Percentiles rank a stretch among this genome's conserved stretches.
phyloP scores from a whole-genome alignment of 2,329 filamentous ascomycete species.

The Fusarium robinianum region DNA sequence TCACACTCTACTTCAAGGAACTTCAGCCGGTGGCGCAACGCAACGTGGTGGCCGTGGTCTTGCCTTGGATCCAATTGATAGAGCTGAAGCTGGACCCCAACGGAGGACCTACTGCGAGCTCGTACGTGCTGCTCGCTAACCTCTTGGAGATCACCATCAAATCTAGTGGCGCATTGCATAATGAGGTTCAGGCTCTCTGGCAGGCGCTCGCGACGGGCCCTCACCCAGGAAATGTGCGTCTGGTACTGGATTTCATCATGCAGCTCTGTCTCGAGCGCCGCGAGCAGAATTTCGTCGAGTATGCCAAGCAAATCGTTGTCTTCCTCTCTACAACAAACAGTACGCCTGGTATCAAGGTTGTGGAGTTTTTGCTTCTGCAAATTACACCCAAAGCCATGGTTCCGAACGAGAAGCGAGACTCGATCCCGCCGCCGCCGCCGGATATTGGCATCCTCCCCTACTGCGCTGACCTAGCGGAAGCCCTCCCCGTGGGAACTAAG shows the following conservation, averaged over 20 bases:
- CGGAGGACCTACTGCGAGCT: conserved; percentile 85
- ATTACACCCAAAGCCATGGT: conserved; percentile 98
- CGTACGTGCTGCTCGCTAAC: conserved; percentile 94
- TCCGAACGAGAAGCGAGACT: conserved; percentile 77
- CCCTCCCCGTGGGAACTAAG: conserved; percentile 86
- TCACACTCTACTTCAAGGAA: conserved; percentile 89
- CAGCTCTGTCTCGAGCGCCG: conserved; percentile 87
- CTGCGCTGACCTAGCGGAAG: conserved; percentile 79
- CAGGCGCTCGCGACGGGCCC: conserved; percentile 93
- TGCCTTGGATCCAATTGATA: conserved; percentile 95
- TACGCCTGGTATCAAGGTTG: conserved; percentile 82
- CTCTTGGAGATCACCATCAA: conserved; percentile 95
- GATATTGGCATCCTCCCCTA: conserved; percentile 82
- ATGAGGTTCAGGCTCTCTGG: conserved; percentile 97
- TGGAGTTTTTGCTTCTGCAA: conserved; percentile 90
- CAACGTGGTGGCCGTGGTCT: conserved; percentile 90
- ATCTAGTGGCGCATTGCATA: conserved; percentile 84
- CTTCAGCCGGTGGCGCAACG: conserved; percentile 81
- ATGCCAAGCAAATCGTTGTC: conserved; percentile 97
- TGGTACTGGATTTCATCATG: conserved; percentile 97
- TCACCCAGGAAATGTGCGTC: conserved; percentile 88
- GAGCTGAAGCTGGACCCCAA: conserved; percentile 91
- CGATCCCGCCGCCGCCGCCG: conserved; percentile 68
- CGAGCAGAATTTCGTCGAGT: conserved; percentile 98
- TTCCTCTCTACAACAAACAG: conserved; percentile 82